Conservation (phyloP, 2,329 filamentous ascomycete species). For the Macrophomina pseudophaseolina region DNA sequence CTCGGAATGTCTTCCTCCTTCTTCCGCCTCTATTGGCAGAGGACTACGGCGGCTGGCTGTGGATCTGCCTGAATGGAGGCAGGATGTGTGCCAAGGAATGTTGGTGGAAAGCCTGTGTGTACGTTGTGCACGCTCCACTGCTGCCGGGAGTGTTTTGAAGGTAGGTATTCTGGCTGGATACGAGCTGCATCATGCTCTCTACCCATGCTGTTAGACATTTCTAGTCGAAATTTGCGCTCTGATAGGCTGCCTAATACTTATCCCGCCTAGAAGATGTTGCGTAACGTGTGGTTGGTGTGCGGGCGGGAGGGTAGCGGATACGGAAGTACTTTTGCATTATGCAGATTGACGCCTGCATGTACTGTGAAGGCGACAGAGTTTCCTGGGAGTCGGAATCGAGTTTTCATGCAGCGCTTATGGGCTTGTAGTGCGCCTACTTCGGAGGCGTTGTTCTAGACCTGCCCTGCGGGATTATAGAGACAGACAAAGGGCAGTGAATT, state of each 20-base stretch:
- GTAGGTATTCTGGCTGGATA: not conserved
- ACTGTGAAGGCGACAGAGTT: not conserved
- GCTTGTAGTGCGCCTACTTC: not conserved
- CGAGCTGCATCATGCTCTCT: not conserved
- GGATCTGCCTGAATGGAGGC: not conserved
- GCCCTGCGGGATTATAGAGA: not conserved
- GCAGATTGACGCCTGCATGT: not conserved
- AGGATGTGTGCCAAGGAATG: not conserved
- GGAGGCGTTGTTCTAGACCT: slow-evolving; percentile 14
- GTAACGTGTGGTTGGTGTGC: not conserved
- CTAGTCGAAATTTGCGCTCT: not conserved
- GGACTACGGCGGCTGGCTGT: not conserved
- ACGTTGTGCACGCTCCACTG: not conserved
- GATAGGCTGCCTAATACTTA: not conserved
- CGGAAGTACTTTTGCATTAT: not conserved
- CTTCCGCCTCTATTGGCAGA: too few relatives aligned
- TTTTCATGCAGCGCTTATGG: not conserved
- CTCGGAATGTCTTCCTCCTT: too few relatives aligned
- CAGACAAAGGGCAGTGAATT: not conserved
- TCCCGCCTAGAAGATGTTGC: not conserved
- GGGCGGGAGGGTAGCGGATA: not conserved
- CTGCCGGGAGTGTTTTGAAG: not conserved
- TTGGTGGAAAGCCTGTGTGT: not conserved
- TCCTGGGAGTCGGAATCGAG: not conserved
- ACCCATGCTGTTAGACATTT: not conserved